Evolutionary conservation across 1,284 basidiomycete genomes (phyloP), one percentile per base, ranked within the genome.

Genomic region (Hemileccinum hortonii): DNA sequence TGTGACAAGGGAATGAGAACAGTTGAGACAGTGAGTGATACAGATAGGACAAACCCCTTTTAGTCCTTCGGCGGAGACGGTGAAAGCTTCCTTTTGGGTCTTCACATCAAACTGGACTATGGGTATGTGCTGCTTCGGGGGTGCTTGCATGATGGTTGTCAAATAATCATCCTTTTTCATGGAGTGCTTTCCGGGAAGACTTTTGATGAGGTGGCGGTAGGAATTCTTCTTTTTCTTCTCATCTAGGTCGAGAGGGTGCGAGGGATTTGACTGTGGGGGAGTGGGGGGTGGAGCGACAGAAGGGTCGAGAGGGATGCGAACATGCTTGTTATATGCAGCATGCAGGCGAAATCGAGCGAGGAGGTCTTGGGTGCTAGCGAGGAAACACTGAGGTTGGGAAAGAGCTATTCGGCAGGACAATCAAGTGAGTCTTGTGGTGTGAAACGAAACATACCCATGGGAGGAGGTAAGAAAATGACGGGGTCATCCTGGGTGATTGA

Each of bases 201-300:
- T 82, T 73, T 84, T 88, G 63, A 90, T 87, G 55, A 90, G 77
- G 66, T 89, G 83, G 63, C 80, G 87, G 61, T 90, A 90, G 49
- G 73, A 83, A 58, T 87, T 87, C 76, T 85, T 87, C 73, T 80
- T 83, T 78, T 86, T 90, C 76, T 86, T 89, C 63, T 87, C 85
- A 49, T 81, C 83, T 50, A 74, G 76, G 52, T 71, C 73, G 48
- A 52, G 65, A 37, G 58, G 55, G 50, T 72, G 77, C n/a, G 75
- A 75, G n/a, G 72, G 75, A 49, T 69, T 70, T 44, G 65, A 64
- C 39, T 66, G 66, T 39, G 62, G 77, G 56, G 61, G 45, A 52
- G 63, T 24, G 44, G 53, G 37, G 49, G 65, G 56, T 29, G 67
- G 58, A 30, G 54, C 51, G 36, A 59, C 53, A 35, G 62, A 60